These are phyloP conservation scores for Naganishia liquefaciens DNA, from an alignment of 1,284 basidiomycete genomes.

Conservation along the genomic window DNA sequence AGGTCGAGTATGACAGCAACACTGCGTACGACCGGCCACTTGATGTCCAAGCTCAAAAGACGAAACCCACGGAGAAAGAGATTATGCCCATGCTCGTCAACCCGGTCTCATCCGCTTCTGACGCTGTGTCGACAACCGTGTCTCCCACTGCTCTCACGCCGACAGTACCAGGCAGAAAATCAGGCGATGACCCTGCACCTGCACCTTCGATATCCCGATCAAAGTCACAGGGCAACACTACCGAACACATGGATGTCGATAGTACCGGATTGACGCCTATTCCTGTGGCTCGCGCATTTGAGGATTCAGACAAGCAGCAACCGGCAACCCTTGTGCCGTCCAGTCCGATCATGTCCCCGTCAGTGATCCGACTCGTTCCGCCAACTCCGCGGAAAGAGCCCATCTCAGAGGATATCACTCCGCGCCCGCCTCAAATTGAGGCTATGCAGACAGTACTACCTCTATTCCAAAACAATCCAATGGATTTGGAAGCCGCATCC, in stretches of 20 bases:
- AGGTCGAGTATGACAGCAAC: conserved; percentile 75
- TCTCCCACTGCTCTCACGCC: conserved; percentile 2
- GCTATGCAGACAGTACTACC: neutral
- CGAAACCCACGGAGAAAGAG: neutral
- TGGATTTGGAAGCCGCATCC: neutral
- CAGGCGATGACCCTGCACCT: neutral
- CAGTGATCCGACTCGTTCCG: conserved; percentile 19
- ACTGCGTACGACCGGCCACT: conserved; percentile 41
- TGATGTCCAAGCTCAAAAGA: conserved; percentile 5
- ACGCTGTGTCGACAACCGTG: conserved; percentile 10
- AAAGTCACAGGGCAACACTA: neutral
- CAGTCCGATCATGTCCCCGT: conserved; percentile 16
- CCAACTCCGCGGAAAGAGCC: conserved; percentile 14
- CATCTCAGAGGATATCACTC: neutral
- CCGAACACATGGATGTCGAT: conserved; percentile 10
- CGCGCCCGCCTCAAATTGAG: neutral
- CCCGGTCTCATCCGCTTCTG: conserved; percentile 7
- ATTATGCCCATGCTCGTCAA: conserved; percentile 4
- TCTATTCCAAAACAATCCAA: neutral
- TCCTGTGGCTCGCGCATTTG: neutral
- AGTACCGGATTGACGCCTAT: neutral
- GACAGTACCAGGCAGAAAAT: neutral
- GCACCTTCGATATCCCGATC: neutral
- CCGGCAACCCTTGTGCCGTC: conserved; percentile 1
- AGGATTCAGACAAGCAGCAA: neutral